Percentiles rank a stretch among this genome's conserved stretches.
These are phyloP conservation scores for Sonneratia caseolaris DNA, from an alignment of 345 rosid genomes.

Conservation along the genomic window DNA sequence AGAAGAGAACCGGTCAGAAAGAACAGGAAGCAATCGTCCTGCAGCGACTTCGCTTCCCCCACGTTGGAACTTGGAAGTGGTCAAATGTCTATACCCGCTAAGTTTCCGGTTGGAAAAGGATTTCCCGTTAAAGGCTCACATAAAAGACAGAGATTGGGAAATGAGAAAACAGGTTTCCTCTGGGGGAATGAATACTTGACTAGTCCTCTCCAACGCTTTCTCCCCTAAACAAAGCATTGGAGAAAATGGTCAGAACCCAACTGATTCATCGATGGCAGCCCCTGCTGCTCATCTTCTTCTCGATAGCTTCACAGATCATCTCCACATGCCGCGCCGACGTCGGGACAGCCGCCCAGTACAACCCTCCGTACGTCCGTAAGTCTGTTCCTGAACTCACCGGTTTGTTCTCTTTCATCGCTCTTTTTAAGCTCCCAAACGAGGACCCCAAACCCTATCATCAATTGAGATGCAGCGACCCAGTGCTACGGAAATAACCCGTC, in stretches of 20 bases:
- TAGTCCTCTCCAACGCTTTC: too few species aligned
- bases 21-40: too few species aligned
- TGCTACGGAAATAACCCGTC: conserved; percentile 29
- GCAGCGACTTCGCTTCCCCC: too few species aligned
- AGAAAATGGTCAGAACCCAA: not conserved
- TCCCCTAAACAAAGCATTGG: too few species aligned
- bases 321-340: conserved; percentile 21
- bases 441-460: not conserved
- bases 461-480: conserved; percentile 25
- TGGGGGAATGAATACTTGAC: too few species aligned
- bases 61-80: too few species aligned
- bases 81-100: too few species aligned
- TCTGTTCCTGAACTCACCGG: not conserved
- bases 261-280: not conserved
- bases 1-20: too few species aligned
- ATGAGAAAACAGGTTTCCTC: too few species aligned
- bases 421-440: not conserved
- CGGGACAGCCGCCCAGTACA: conserved; percentile 39
- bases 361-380: conserved; percentile 48
- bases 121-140: too few species aligned
- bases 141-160: too few species aligned
- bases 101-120: too few species aligned
- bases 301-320: not conserved
- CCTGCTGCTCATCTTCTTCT: not conserved
- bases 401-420: not conserved